Base-by-base conservation (phyloP, 495 filamentous ascomycete species). In the Parathielavia appendiculata region DNA sequence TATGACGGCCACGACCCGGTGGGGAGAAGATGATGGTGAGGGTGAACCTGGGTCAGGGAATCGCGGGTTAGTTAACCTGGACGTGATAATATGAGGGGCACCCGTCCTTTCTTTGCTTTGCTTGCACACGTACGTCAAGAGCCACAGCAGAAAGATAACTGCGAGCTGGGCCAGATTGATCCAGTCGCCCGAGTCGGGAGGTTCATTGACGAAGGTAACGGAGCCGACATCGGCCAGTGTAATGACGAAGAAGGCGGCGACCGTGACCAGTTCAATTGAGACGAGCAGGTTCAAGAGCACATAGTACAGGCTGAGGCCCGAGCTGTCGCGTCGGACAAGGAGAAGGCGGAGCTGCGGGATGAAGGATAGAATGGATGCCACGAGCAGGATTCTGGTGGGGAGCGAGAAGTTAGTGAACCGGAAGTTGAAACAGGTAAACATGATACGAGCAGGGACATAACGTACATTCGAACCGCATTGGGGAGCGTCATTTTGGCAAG, bases 111-210 rank as follows among this genome's bases (percentile, higher is more conserved):
- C 26, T 30, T 30, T 30, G 26, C 26, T 30, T 43, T 43, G 40
- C 40, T 43, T 43, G 40, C n/a, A 43, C 40, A 43, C 40, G 40
- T 43, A 43, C 40, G 40, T n/a, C 40, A 43, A 43, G n/a, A 43
- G 40, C 40, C 40, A 43, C 7, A 43, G 40, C 40, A 43, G 13
- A 43, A n/a, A 43, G n/a, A 43, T 43, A n/a, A 43, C 13, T n/a
- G 40, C n/a, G 26, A 43, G 40, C 40, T 43, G 40, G 19, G 40
- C 40, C 14, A 43, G n/a, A 20, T 43, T 43, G 1, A 43, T 43
- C 40, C 40, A 43, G 40, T 43, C 40, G 40, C 40, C 17, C 26
- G 26, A 3, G 26, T 30, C 26, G 26, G 38, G 38, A 39, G 38
- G 38, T 39, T 39, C 38, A n/a, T 39, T 39, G 16, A 39, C 38